Base-by-base conservation (phyloP, 345 rosid species). In the Camelina neglecta region DNA sequence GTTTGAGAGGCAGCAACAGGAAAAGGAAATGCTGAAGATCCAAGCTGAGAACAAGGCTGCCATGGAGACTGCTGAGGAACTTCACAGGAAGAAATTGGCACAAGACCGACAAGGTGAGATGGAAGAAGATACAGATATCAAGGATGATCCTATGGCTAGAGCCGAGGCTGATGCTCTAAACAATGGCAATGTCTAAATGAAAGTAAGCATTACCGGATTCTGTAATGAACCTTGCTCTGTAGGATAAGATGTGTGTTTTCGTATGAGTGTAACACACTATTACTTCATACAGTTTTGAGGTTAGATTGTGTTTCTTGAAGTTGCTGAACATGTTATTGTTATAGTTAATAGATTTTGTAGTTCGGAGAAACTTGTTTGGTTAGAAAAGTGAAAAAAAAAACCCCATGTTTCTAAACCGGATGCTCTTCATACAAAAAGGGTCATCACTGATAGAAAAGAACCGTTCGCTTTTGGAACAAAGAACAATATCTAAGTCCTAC, bases 1-100 rank as follows among this genome's bases (percentile, higher is more conserved):
- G 99, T 92, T 92, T 44, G 98, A 95, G 79, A 65, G 97, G 77
- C 97, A 92, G 82, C 95, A 85, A 68, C 97, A 95, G 80, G 93
- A 92, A 58, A 90, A 92, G 84, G 99, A 95, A 60, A 88, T 92
- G 89, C 81, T 82, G 59, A 85, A 84, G 23, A 73, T 89, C 3
- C 92, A 95, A 75, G 98, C 92, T 0, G 98, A 95, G 86, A 90
- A 91, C 82, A 81, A 71, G 71, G 94, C 90, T 11, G 93, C 89
- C 3, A 83, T 94, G 97, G 82, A 82, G 76, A 86, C 97, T 75
- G 98, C 98, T 3, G 97, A 92, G 82, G 96, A 90, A 48, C 83
- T 89, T 82, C 96, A 87, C 78, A 86, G 97, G 81, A 93, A 91
- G 92, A 86, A 90, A 77, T 57, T 88, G 83, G 90, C 93, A 0